These are phyloP conservation scores for Schoenoplectus tabernaemontani DNA, from an alignment of 202 grass and related monocot genomes.

Conservation along the genomic window DNA sequence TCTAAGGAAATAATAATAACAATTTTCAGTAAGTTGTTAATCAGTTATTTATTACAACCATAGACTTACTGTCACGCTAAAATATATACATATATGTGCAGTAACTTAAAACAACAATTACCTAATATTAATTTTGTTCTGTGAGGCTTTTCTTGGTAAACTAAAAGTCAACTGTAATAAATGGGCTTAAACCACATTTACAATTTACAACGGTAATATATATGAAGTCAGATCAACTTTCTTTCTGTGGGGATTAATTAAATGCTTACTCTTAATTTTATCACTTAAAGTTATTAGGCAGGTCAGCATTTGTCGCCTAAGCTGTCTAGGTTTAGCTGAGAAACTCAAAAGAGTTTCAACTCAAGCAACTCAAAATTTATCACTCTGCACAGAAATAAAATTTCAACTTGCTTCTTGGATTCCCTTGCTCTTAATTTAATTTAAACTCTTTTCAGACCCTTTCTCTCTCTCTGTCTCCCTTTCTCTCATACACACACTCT, in stretches of 20 bases:
- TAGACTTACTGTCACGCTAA: background rate
- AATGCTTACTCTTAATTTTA: slow-evolving; percentile 2
- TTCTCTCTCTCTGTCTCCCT: background rate
- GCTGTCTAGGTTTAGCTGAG: slow-evolving; percentile 11
- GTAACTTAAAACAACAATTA: too few species aligned
- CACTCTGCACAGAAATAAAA: background rate
- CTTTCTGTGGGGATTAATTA: slow-evolving; percentile 4
- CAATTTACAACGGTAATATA: slow-evolving; percentile 14
- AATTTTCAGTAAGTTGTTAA: too few species aligned
- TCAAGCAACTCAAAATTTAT: slow-evolving; percentile 11
- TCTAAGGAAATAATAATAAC: too few species aligned
- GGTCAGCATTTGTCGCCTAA: slow-evolving; percentile 17
- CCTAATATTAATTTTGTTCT: too few species aligned
- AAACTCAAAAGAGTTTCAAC: background rate
- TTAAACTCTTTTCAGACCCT: slow-evolving; percentile 5
- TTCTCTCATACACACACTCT: too few species aligned
- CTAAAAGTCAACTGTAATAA: slow-evolving; percentile 20
- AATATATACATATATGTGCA: too few species aligned
- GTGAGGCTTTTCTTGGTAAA: too few species aligned
- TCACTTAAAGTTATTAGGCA: slow-evolving; percentile 6
- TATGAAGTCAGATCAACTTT: slow-evolving; percentile 3
- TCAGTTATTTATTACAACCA: background rate
- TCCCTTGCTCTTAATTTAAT: slow-evolving; percentile 16
- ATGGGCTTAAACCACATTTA: background rate
- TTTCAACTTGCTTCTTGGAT: slow-evolving; percentile 23